Percentiles rank a stretch among this genome's conserved stretches.
phyloP scores from a whole-genome alignment of 2,329 filamentous ascomycete species.

The Penicillium sp. region DNA sequence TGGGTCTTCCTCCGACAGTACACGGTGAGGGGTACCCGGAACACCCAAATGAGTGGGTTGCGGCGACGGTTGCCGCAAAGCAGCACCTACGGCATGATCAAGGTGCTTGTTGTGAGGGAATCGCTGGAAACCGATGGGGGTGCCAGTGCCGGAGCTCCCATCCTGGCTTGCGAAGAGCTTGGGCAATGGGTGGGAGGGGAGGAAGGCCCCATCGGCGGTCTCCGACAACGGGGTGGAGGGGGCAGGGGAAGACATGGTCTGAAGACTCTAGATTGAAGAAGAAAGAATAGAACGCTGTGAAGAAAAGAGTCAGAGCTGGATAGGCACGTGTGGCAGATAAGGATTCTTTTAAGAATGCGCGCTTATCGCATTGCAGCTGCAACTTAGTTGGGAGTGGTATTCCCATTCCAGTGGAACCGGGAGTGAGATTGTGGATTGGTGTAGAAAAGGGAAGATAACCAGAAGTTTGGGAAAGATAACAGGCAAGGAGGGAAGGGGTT shows the following conservation, averaged over 20 bases:
- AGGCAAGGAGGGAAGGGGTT: constrained; percentile 10
- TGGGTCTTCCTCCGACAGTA: constrained; percentile 83
- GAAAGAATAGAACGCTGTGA: constrained; percentile 17
- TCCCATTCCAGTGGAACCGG: background rate
- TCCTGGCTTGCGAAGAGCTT: constrained; percentile 37
- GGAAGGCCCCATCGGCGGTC: constrained; percentile 25
- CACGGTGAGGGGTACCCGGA: constrained; percentile 68
- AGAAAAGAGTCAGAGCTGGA: constrained; percentile 5
- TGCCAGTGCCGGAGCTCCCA: constrained; percentile 38
- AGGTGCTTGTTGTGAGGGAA: constrained; percentile 57
- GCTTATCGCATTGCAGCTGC: constrained; percentile 14
- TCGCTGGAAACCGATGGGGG: constrained; percentile 44
- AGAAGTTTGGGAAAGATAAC: constrained; percentile 8
- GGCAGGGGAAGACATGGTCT: constrained; percentile 33
- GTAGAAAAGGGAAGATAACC: background rate
- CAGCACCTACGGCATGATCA: constrained; percentile 53
- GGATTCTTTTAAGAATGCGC: constrained; percentile 2
- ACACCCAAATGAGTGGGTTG: constrained; percentile 83
- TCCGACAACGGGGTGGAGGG: constrained; percentile 30
- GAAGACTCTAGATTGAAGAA: constrained; percentile 15
- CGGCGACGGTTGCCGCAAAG: constrained; percentile 72
- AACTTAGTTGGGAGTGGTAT: background rate
- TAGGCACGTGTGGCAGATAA: constrained; percentile 5
- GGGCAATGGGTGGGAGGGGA: constrained; percentile 31
- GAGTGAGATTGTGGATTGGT: background rate